Evolutionary conservation across 352 stramenopile species (phyloP), one percentile per base, ranked within the genome.

Genomic region (Globisporangium echinulatum): DNA sequence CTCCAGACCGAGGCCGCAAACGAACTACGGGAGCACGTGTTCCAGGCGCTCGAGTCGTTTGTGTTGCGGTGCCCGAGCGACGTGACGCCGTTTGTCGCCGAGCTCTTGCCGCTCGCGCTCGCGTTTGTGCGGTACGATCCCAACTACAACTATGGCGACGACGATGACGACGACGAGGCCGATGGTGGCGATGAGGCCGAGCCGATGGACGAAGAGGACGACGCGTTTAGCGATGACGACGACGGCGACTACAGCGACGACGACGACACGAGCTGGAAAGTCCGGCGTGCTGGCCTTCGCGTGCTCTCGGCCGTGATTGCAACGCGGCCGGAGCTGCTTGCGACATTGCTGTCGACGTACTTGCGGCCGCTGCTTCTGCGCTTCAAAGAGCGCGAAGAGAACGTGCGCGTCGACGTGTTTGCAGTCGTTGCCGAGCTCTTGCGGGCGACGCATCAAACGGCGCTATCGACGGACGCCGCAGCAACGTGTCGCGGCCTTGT

Each of bases 321-420:
- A 58, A 89, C 88, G 7, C 79, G 91, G 3, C 61, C 85, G 11
- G 90, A 97, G 57, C 66, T 96, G 43, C 68, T 97, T 39, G 77
- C 94, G 54, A 63, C 85, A 14, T 64, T 97, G 11, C 97, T 96
- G 69, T 79, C 77, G 42, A 86, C 82, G 58, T 93, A 93, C 38
- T 88, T 74, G 19, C 81, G 91, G 63, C 68, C 74, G 50, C 67
- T 98, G 50, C 90, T 98, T 49, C 84, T 70, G 14, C 78, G 90
- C 14, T 97, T 98, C 67, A 97, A 97, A 71, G 97, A 99, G 76
- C 83, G 97, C 44, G 97, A 99, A 77, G 97, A 99, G 62, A 99
- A 99, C 70, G 97, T 98, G 53, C 94, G 96, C 36, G 93, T 99
- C 19, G 97, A 98, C 61, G 91, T 99, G 6, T 96, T 99, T 72